These are phyloP conservation scores for Sphaerobolus stellatus DNA, from an alignment of 1,284 basidiomycete genomes.

Conservation along the genomic window DNA sequence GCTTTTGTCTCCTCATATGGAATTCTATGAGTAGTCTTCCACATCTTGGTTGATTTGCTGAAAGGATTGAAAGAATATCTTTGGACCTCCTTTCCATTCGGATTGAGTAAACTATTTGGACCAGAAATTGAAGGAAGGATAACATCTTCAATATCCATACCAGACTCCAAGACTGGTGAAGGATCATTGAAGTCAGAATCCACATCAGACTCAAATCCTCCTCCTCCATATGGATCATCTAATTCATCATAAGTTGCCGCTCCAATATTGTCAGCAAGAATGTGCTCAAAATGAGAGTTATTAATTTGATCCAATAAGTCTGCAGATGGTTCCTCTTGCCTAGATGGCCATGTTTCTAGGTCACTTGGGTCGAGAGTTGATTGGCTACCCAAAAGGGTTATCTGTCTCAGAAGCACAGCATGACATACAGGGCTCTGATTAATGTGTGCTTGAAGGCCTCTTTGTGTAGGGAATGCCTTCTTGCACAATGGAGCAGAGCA, in stretches of 20 bases:
- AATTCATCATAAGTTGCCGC: too few relatives aligned
- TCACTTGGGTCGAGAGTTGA: not conserved
- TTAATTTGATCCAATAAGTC: not conserved
- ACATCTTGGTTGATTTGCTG: not conserved
- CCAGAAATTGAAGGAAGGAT: not conserved
- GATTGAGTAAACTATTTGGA: not conserved
- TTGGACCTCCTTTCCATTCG: not conserved
- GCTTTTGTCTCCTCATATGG: conserved; percentile 1
- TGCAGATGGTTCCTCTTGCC: not conserved
- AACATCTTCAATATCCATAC: not conserved
- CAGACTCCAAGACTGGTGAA: not conserved
- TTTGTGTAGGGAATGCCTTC: not conserved
- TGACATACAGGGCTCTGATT: not conserved
- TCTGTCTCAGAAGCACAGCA: not conserved
- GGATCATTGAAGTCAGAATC: not conserved
- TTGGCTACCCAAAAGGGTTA: not conserved
- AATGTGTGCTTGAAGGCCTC: not conserved
- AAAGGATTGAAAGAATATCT: not conserved
- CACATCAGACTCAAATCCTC: too few relatives aligned
- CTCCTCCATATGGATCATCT: not conserved
- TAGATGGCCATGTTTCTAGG: not conserved
- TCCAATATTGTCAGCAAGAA: too few relatives aligned
- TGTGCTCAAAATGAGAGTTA: not conserved
- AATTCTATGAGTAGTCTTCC: not conserved
- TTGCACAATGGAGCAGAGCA: not conserved